Conservation (phyloP, 768 basidiomycete genomes). For the Floccularia luteovirens region DNA sequence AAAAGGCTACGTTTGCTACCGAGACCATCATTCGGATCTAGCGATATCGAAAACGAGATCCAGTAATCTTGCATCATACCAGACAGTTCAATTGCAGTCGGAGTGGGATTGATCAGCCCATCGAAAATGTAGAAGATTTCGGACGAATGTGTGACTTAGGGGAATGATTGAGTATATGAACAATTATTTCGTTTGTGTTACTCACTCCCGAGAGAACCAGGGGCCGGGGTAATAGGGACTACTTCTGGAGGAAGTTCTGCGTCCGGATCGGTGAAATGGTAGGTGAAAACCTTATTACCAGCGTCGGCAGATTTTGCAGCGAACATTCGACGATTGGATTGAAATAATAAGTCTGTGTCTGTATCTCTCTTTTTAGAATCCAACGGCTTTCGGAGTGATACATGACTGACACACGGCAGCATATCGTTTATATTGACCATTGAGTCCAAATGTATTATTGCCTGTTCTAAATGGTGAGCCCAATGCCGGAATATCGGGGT, state of each 20-base stretch:
- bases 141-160: constrained; percentile 8
- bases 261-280: constrained; percentile 12
- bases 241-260: constrained; percentile 3
- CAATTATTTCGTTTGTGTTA: neutral
- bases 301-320: constrained; percentile 1
- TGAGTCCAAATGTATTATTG: constrained; percentile 32
- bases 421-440: constrained; percentile 21
- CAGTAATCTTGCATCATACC: constrained; percentile 13
- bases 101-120: constrained; percentile 1
- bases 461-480: constrained; percentile 42
- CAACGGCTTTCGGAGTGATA: too few species aligned
- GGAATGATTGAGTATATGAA: too few species aligned
- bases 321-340: constrained; percentile 7
- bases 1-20: constrained; percentile 7
- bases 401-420: constrained; percentile 14
- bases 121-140: constrained; percentile 10
- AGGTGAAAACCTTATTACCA: constrained; percentile 6
- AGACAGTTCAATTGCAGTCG: constrained; percentile 6
- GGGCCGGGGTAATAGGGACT: neutral
- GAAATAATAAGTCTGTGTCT: constrained; percentile 17
- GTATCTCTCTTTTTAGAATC: neutral
- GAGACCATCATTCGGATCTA: constrained; percentile 12
- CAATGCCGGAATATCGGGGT: constrained; percentile 30
- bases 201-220: neutral
- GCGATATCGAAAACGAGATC: constrained; percentile 10